phyloP scores from a whole-genome alignment of 495 filamentous ascomycete genomes.

The Symbiotaphrina buchneri region DNA sequence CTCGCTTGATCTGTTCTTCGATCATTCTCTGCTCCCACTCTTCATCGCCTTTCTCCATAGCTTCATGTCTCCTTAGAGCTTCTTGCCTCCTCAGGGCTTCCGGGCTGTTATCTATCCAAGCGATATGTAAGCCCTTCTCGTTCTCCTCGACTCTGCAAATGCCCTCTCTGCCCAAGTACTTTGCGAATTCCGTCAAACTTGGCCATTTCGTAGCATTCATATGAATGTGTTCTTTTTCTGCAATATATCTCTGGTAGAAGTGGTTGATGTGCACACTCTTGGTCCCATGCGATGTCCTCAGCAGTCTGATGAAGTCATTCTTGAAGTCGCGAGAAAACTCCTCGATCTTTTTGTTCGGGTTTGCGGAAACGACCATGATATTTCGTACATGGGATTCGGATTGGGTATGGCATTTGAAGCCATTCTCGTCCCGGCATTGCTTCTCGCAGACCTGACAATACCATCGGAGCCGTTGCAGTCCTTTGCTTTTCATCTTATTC shows the following conservation, averaged over 20 bases:
- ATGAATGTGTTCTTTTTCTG: constrained; percentile 65
- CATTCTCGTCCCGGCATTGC: constrained; percentile 29
- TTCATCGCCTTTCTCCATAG: constrained; percentile 74
- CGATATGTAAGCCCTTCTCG: constrained; percentile 67
- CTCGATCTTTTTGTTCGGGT: constrained; percentile 57
- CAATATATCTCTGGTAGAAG: constrained; percentile 81
- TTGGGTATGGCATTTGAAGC: constrained; percentile 45
- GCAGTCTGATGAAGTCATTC: constrained; percentile 49
- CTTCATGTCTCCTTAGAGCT: constrained; percentile 59
- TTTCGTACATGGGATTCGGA: constrained; percentile 68
- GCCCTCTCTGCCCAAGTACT: constrained; percentile 60
- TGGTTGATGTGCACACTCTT: constrained; percentile 70
- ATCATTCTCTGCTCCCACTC: constrained; percentile 66
- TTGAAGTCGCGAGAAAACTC: constrained; percentile 58
- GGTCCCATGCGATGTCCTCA: constrained; percentile 64
- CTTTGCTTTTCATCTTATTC: constrained; percentile 82
- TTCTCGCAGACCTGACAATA: constrained; percentile 43
- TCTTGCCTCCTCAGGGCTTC: constrained; percentile 64
- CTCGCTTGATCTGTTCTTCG: constrained; percentile 55
- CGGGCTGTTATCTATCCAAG: constrained; percentile 78
- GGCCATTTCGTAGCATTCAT: constrained; percentile 87
- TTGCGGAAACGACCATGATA: constrained; percentile 66
- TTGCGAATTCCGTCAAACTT: constrained; percentile 68
- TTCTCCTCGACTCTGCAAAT: constrained; percentile 74
- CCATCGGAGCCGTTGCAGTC: constrained; percentile 67